Evolutionary conservation across 495 filamentous ascomycete genomes (phyloP).

Genomic region (Penicillium paradoxum): DNA sequence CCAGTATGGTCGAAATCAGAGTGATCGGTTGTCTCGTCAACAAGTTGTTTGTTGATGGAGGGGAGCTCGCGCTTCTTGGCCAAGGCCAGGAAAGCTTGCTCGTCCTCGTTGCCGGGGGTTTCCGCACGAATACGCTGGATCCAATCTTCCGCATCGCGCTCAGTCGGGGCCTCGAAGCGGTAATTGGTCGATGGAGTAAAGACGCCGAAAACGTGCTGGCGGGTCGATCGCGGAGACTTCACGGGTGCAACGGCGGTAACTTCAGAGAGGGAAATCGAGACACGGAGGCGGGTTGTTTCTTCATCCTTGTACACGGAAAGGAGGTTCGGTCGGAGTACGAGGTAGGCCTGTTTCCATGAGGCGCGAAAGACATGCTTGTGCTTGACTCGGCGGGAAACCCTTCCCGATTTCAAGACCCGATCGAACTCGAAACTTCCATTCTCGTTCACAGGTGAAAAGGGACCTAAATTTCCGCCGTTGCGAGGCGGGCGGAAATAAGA

Average conservation of each 20-base stretch:
- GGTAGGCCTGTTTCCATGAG: conserved; percentile 81
- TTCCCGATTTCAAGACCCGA: conserved; percentile 81
- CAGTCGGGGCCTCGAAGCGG: conserved; percentile 71
- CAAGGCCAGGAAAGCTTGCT: conserved; percentile 63
- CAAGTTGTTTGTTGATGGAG: conserved; percentile 31
- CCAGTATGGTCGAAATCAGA: conserved; percentile 32
- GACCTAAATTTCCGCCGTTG: conserved; percentile 55
- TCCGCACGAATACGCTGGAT: conserved; percentile 74
- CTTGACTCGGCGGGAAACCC: conserved; percentile 77
- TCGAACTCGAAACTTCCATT: conserved; percentile 96
- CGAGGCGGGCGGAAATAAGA: conserved; percentile 13
- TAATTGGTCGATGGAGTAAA: conserved; percentile 90
- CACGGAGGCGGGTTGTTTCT: conserved; percentile 79
- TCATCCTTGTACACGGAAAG: conserved; percentile 93
- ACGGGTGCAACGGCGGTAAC: conserved; percentile 85
- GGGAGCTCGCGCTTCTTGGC: conserved; percentile 42
- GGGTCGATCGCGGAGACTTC: conserved; percentile 78
- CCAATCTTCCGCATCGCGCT: conserved; percentile 81
- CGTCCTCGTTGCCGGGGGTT: conserved; percentile 79
- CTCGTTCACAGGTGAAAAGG: conserved; percentile 80
- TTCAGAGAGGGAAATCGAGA: conserved; percentile 82
- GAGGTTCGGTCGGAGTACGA: conserved; percentile 89
- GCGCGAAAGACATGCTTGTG: conserved; percentile 80
- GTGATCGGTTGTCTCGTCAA: conserved; percentile 45
- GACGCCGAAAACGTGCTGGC: conserved; percentile 80